Conservation (phyloP, 352 stramenopile genomes). For the Phytopythium litorale region DNA sequence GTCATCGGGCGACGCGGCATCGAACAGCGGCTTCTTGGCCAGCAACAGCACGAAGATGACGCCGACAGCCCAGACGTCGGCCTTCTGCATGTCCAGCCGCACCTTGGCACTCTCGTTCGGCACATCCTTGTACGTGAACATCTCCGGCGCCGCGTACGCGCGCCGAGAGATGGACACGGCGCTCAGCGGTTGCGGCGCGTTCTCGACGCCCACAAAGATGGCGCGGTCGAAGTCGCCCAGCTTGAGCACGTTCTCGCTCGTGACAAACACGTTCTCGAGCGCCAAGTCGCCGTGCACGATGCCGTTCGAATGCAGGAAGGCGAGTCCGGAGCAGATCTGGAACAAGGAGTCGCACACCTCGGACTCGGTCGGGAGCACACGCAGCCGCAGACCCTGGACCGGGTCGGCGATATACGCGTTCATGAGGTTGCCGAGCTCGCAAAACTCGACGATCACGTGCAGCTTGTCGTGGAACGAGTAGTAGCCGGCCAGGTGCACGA, state of each 20-base stretch:
- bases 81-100: slow-evolving; percentile 45
- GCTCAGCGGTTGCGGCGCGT: slow-evolving; percentile 19
- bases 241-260: slow-evolving; percentile 49
- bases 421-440: slow-evolving; percentile 50
- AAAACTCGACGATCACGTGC: slow-evolving; percentile 62
- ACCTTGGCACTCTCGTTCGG: slow-evolving; percentile 13
- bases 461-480: slow-evolving; percentile 41
- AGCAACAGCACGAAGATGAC: slow-evolving; percentile 56
- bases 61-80: slow-evolving; percentile 56
- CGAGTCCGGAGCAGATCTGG: slow-evolving; percentile 82
- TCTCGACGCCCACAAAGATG: slow-evolving; percentile 55
- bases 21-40: slow-evolving; percentile 54
- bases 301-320: slow-evolving; percentile 54
- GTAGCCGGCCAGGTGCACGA: slow-evolving; percentile 52
- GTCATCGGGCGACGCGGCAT: slow-evolving; percentile 33
- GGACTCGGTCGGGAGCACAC: slow-evolving; percentile 26
- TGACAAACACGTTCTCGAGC: slow-evolving; percentile 78
- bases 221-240: slow-evolving; percentile 65
- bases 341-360: slow-evolving; percentile 54
- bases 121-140: slow-evolving; percentile 21
- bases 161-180: slow-evolving; percentile 26
- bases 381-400: slow-evolving; percentile 35
- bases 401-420: slow-evolving; percentile 45
- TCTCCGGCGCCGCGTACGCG: slow-evolving; percentile 51
- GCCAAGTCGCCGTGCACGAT: slow-evolving; percentile 64